A percentile compares a stretch with the other conserved stretches of the same genome.
These are phyloP conservation scores for Verticillium dahliae DNA, from an alignment of 2,329 filamentous ascomycete species.

Conservation along the genomic window DNA sequence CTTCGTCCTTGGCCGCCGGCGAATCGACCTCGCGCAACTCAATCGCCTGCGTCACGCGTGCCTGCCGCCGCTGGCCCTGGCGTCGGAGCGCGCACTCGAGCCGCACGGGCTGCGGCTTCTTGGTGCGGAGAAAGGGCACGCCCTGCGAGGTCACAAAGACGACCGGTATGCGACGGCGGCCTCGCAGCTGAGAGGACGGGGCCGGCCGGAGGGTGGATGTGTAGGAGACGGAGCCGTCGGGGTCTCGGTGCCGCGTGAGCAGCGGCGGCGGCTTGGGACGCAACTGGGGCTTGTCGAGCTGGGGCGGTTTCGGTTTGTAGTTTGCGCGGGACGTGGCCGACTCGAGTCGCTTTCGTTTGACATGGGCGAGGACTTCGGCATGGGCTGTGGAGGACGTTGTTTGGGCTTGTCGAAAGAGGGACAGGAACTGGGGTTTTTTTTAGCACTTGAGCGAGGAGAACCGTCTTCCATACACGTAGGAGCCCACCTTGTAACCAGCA, in stretches of 20 bases:
- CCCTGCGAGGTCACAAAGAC: conserved; percentile 45
- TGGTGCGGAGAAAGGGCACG: conserved; percentile 59
- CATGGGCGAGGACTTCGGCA: conserved; percentile 30
- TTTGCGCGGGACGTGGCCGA: conserved; percentile 11
- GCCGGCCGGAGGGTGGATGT: conserved; percentile 37
- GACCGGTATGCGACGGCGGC: conserved; percentile 49
- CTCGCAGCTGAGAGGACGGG: conserved; percentile 39
- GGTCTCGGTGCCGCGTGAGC: conserved; percentile 23
- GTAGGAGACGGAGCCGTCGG: conserved; percentile 37
- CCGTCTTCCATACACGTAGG: too few species aligned
- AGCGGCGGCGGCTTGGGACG: conserved; percentile 20
- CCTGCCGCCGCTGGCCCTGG: conserved; percentile 37
- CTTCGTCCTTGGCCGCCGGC: conserved; percentile 30
- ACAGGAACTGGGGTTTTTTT: conserved; percentile 27
- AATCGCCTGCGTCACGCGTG: conserved; percentile 28
- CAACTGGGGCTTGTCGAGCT: conserved; percentile 8
- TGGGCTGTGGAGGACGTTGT: conserved; percentile 30
- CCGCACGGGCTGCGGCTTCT: conserved; percentile 53
- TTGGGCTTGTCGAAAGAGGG: conserved; percentile 31
- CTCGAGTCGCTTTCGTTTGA: conserved; percentile 22
- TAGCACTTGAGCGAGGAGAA: too few species aligned
- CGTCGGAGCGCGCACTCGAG: conserved; percentile 31
- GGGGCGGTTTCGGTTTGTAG: conserved; percentile 9
- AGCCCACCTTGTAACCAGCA: conserved; percentile 58
- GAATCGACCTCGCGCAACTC: conserved; percentile 25